A percentile compares a stretch with the other conserved stretches of the same genome.
Evolutionary conservation across 2,329 filamentous ascomycete species (phyloP).

Genomic region (Colletotrichum lindemuthianum): DNA sequence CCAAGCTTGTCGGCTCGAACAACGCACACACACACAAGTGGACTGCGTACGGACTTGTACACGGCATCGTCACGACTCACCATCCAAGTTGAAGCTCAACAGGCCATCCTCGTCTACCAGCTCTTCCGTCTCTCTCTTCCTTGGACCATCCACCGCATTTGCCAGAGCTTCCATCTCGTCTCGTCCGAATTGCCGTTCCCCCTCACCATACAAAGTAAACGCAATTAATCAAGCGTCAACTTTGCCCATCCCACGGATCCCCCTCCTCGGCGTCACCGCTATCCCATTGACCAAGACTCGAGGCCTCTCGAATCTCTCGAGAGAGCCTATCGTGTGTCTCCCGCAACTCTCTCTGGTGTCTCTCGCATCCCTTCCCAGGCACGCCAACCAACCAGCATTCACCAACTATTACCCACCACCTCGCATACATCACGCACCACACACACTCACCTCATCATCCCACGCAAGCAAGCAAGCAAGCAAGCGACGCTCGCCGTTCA

Average conservation of each 20-base stretch:
- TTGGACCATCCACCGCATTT: background rate
- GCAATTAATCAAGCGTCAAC: slow-evolving; percentile 6
- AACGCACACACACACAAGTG: slow-evolving; percentile 2
- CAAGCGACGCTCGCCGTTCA: too few relatives aligned
- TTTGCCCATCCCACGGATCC: slow-evolving; percentile 17
- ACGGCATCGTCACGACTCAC: too few relatives aligned
- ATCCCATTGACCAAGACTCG: slow-evolving; percentile 5
- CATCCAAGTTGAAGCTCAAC: too few relatives aligned
- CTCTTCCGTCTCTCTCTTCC: slow-evolving; percentile 4
- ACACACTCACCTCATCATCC: background rate
- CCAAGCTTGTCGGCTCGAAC: background rate
- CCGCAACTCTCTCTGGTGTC: too few relatives aligned
- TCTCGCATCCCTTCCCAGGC: too few relatives aligned
- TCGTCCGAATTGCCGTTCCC: slow-evolving; percentile 4
- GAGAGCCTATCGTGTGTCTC: too few relatives aligned
- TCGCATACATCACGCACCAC: slow-evolving; percentile 10
- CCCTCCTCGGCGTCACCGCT: slow-evolving; percentile 27
- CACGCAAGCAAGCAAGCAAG: background rate
- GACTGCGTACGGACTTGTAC: too few relatives aligned
- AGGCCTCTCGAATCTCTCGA: background rate
- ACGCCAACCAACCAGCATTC: too few relatives aligned
- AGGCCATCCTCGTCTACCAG: slow-evolving; percentile 24
- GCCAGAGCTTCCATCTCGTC: slow-evolving; percentile 2
- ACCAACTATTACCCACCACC: too few relatives aligned
- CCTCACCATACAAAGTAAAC: background rate